Conservation (phyloP, 2,329 filamentous ascomycete species). For the Trichoderma sp. region DNA sequence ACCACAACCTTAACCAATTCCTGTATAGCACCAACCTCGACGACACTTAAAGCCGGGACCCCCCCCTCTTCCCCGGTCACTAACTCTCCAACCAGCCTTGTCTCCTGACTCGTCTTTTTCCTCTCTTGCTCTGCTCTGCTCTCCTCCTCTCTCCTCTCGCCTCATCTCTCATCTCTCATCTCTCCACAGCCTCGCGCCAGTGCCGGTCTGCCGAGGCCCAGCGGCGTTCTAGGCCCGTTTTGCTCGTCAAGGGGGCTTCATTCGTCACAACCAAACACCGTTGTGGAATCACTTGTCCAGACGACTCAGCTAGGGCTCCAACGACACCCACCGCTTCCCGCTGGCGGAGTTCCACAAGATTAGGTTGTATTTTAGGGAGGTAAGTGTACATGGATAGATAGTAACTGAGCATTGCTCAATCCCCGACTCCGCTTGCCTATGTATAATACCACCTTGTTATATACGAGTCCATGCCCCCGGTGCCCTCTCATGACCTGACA, state of each 20-base stretch:
- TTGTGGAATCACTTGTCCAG: background rate
- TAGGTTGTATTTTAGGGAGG: conserved; percentile 13
- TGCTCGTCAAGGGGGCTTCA: background rate
- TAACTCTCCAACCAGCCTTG: conserved; percentile 4
- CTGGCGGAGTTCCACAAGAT: conserved; percentile 8
- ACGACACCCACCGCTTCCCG: background rate
- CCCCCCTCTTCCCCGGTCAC: background rate
- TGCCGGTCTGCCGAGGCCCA: conserved; percentile 6
- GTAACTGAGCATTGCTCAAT: background rate
- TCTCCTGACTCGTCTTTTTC: conserved; percentile 9
- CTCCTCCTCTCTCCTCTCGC: background rate
- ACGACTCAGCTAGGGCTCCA: background rate
- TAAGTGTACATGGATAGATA: background rate
- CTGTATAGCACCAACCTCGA: background rate
- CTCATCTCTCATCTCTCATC: background rate
- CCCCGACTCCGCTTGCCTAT: background rate
- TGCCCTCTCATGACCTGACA: background rate
- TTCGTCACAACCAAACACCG: background rate
- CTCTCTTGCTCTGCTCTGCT: no score
- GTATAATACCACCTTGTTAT: background rate
- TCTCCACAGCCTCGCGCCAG: background rate
- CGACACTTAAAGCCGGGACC: background rate
- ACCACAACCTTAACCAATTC: no score
- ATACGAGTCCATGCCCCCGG: background rate
- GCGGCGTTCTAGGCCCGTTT: conserved; percentile 6